Base-by-base conservation (phyloP, 805 yeast genomes). In the Cyberlindnera saturnus region DNA sequence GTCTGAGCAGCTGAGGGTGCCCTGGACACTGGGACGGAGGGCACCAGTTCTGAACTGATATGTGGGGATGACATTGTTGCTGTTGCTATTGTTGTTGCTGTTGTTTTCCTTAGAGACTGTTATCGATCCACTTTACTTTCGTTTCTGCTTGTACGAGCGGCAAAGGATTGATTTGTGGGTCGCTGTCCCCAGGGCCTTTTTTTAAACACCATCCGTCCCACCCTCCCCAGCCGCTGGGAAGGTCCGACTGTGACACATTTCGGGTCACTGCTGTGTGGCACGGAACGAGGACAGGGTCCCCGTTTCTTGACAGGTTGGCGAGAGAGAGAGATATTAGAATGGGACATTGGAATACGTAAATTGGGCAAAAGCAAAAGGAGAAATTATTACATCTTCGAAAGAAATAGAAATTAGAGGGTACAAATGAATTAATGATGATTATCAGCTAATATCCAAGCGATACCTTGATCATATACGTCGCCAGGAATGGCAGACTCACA, bases 401-500 rank as follows among this genome's bases (percentile, higher is more conserved):
- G 17, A 31, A 31, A 23, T 26, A 15, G 13, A 23, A 2, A 1
- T 16, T 4, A 8, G 10, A 23, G 13, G 28, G 28, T 3, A 23
- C 9, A 23, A 23, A 23, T 42, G 34, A 46, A 19, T 19, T 19
- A 19, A 19, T 19, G 5, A 19, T 19, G 3, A 19, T 19, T 7
- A 19, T 19, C 5, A 7, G 6, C 23, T 19, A 19, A 40, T 40
- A 46, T 4, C 34, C 19, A 6, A 46, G 44, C 8, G 44, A 42
- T 10, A 32, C 46, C 30, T 46, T 46, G 33, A 46, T 42, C 17
- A 37, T 41, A 16, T 46, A 49, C 2, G 52, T 49, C 8, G 52
- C 42, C 17, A 58, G 32, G 38, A 58, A 50, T 2, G 62, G 62
- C 15, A 58, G 43, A 11, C 54, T 51, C 19, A 58, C 43, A 15